Base-by-base conservation (phyloP, 371 early-diverging fungal species). In the Mortierella sp. region DNA sequence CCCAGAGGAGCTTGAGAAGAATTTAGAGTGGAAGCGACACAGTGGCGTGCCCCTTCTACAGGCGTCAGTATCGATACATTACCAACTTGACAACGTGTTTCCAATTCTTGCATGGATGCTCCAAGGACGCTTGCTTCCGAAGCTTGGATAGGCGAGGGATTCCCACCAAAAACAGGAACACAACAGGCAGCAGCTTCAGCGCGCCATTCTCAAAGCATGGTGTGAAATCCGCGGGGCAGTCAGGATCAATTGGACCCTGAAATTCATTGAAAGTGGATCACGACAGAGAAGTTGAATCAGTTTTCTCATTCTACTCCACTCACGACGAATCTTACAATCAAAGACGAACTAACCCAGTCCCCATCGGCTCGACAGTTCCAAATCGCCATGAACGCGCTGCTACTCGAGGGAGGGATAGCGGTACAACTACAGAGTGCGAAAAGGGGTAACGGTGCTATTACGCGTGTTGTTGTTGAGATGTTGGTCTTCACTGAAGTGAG, bases 121-220 rank as follows among this genome's bases (percentile, higher is more conserved):
- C 45, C 49, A 86, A 64, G 2, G 78, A 60, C 13, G 31, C 14
- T 64, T 65, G 49, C 76, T 78, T 64, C 78, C 79, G 42, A 72
- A 82, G n/a, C 66, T 62, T 8, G 80, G 65, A 27, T 68, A 91
- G 54, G 52, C 89, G 80, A 14, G 78, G 81, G 39, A 81, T 46
- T 9, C 89, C 90, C 55, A 81, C 80, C 19, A 85, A 16, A 10
- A 87, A 18, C 3, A 91, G 71, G 61, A 86, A 81, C 0, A 63
- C 62, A 7, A 73, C 79, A 8, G 89, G 89, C 16, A 86, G 54
- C 45, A 80, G 58, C 39, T 80, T 72, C 21, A 87, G 54, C 8
- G 83, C 87, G 83, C 83, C 82, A 67, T 91, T 86, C 68, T 91
- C 91, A 61, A 90, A 93, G 72, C 94, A 93, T 24, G 89, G 87